These are phyloP conservation scores for Pleurotus salmoneostramineus DNA, from an alignment of 768 basidiomycete genomes.

Conservation along the genomic window DNA sequence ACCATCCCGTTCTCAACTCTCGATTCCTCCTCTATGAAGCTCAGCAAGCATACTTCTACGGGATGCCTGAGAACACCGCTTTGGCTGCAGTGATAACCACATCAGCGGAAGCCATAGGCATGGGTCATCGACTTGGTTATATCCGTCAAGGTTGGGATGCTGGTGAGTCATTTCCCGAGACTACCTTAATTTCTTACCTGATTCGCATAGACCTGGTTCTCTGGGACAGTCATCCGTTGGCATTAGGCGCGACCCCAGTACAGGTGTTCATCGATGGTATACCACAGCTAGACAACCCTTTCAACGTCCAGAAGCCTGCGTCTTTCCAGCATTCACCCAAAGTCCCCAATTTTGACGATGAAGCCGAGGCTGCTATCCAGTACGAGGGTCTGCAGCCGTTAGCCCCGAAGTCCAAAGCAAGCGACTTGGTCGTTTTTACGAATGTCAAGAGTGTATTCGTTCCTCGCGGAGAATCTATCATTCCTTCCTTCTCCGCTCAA, in stretches of 20 bases:
- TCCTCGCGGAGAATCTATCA: constrained; percentile 20
- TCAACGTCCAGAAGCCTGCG: constrained; percentile 46
- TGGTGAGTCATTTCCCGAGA: constrained; percentile 31
- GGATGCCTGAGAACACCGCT: constrained; percentile 65
- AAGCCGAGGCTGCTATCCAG: constrained; percentile 54
- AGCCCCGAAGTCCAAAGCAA: constrained; percentile 29
- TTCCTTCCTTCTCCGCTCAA: constrained; percentile 17
- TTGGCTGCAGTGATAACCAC: constrained; percentile 72
- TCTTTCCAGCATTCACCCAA: constrained; percentile 43
- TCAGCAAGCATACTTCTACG: constrained; percentile 80
- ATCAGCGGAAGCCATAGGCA: constrained; percentile 69
- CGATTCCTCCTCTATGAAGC: constrained; percentile 82
- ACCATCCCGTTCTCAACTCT: constrained; percentile 63
- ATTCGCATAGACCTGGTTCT: constrained; percentile 60
- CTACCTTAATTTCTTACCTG: not conserved
- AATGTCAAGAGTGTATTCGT: constrained; percentile 56
- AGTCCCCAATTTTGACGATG: constrained; percentile 69
- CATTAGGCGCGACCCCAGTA: constrained; percentile 79
- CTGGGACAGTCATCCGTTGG: constrained; percentile 83
- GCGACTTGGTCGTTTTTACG: constrained; percentile 45
- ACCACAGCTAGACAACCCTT: constrained; percentile 54
- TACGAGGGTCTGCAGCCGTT: constrained; percentile 80
- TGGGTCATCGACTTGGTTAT: constrained; percentile 81
- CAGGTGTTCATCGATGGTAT: constrained; percentile 93
- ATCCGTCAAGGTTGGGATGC: constrained; percentile 75